Evolutionary conservation across 371 early-diverging fungal species (phyloP), one percentile per base, ranked within the genome.

Genomic region (Mortierella sp.): DNA sequence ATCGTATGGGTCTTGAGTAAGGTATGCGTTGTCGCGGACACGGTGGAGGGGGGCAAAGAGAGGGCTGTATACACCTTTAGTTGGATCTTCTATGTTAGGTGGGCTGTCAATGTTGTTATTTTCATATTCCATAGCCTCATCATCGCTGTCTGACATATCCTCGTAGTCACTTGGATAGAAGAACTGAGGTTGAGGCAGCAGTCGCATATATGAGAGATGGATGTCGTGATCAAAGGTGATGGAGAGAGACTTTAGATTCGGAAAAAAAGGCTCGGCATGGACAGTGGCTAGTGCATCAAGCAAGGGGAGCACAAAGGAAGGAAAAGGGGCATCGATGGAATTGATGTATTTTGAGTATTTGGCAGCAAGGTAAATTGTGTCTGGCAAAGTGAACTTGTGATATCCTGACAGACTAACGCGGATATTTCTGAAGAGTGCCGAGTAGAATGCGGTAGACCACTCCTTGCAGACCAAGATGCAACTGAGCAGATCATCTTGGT

Each of bases 401-500:
- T 40, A 40, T 2, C 37, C 40, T 8, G 13, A 19, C 3, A 22
- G 12, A 40, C 59, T 23, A 12, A 59, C 22, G 4, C 37, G 59
- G 23, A 59, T 59, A 23, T 40, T 4, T 15, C 4, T 22, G 42
- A 22, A 59, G 22, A 40, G 59, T 35, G 17, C n/a, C 7, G 59
- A 12, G 22, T 4, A 22, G 26, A 59, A 59, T 3, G 12, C 22
- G 3, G n/a, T n/a, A 23, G 22, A 40, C 59, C 59, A 59, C 22
- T 32, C 59, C 42, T 40, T 59, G 42, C 59, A 37, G 26, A 59
- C 59, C n/a, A 59, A 40, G 10, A n/a, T 37, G 37, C 59, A 59
- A 59, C 40, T 59, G 17, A 22, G 3, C 17, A 59, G n/a, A 2
- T 35, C 59, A 59, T 40, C 23, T 40, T 59, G 59, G 2, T 59